Evolutionary conservation across 371 early-diverging fungal genomes (phyloP), one percentile per base, ranked within the genome.

Genomic region (Zychaea mexicana): DNA sequence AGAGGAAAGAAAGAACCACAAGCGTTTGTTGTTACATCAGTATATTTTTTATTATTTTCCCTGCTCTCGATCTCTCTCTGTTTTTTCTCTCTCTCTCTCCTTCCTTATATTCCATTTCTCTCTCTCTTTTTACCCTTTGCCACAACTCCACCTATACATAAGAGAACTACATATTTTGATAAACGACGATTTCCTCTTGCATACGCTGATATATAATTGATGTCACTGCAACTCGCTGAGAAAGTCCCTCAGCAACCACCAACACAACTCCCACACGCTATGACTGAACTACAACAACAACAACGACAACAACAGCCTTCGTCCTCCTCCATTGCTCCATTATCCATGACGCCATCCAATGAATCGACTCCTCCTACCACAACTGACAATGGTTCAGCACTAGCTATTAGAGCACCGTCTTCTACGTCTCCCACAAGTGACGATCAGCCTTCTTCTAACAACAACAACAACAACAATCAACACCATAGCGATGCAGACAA

Each of bases 401-500:
- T 47, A 47, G 60, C 46, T 13, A 39, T 46, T 59, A 45, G 60
- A 42, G 60, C 60, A 24, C 60, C 60, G 3, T 38, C 60, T 12
- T 59, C 60, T 28, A 6, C 46, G 26, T 47, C 49, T 3, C 49
- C 49, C 8, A 26, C 49, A 47, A 47, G 24, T 39, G 39, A 39
- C 49, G 49, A 47, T 47, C 49, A 47, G 24, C 15, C 3, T 3
- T 13, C 3, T 3, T 7, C 10, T 39, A 39, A 39, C n/a, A 39
- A 3, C n/a, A 39, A 39, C n/a, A 39, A 52, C 4, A 22, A 39
- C 15, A 39, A 39, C 39, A 39, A 39, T 13, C 57, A 56, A 19
- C 38, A 56, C 12, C 12, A 38, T 38, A 21, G 10, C n/a, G 32
- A 15, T 22, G 22, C 19, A 33, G 21, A 26, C 3, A 47, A 56